Percentiles rank a stretch among this genome's conserved stretches.
phyloP scores from a whole-genome alignment of 2,329 filamentous ascomycete species.

The Diplodia intermedia region DNA sequence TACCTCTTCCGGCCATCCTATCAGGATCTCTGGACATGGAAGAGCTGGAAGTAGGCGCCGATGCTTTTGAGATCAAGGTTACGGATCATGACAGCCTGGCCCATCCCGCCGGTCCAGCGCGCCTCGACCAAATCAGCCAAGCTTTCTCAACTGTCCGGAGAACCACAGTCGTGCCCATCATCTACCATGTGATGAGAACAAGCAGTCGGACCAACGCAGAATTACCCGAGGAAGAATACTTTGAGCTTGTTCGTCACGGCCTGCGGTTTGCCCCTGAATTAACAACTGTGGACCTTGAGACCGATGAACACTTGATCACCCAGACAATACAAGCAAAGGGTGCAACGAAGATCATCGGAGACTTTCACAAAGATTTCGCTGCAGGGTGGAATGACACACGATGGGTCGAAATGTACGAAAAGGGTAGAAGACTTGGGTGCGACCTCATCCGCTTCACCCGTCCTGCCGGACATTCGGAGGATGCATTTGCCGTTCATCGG shows the following conservation, averaged over 20 bases:
- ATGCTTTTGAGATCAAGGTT: conserved; percentile 68
- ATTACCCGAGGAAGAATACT: conserved; percentile 51
- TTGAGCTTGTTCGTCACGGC: conserved; percentile 65
- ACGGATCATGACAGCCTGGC: conserved; percentile 49
- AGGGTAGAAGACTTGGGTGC: conserved; percentile 63
- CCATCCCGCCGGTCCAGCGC: conserved; percentile 31
- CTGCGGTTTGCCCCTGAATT: conserved; percentile 68
- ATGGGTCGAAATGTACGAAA: conserved; percentile 65
- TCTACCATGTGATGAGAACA: conserved; percentile 48
- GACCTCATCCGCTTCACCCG: conserved; percentile 68
- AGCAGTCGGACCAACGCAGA: conserved; percentile 28
- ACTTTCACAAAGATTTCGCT: conserved; percentile 54
- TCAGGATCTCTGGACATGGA: conserved; percentile 65
- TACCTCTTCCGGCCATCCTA: conserved; percentile 65
- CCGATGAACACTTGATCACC: conserved; percentile 45
- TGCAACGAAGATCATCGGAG: conserved; percentile 67
- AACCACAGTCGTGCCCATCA: conserved; percentile 62
- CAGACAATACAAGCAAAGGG: conserved; percentile 61
- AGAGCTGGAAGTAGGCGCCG: conserved; percentile 69
- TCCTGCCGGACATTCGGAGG: conserved; percentile 62
- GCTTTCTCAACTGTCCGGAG: conserved; percentile 67
- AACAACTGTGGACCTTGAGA: conserved; percentile 62
- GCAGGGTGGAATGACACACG: conserved; percentile 64
- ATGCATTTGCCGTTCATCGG: conserved; percentile 67
- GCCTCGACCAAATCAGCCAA: conserved; percentile 59